phyloP scores from a whole-genome alignment of 2,329 filamentous ascomycete genomes.

The Pestalotiopsis sp. region DNA sequence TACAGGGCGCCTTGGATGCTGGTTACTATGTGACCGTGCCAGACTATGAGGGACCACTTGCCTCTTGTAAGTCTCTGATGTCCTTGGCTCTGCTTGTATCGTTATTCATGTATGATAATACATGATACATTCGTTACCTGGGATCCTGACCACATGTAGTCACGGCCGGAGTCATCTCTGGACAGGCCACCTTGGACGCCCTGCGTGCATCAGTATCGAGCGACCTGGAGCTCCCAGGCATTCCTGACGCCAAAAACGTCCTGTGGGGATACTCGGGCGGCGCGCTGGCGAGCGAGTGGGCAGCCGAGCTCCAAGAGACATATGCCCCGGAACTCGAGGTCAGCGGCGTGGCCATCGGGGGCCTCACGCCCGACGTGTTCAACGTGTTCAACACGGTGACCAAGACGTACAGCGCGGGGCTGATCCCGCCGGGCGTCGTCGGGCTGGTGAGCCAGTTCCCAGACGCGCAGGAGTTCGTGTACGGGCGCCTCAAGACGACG shows the following conservation, averaged over 20 bases:
- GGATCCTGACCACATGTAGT: conserved; percentile 1
- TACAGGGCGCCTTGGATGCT: conserved; percentile 37
- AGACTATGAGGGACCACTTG: conserved; percentile 47
- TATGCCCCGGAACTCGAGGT: conserved; percentile 58
- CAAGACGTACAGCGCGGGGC: conserved; percentile 31
- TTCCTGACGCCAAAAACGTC: conserved; percentile 32
- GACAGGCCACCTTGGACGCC: conserved; percentile 16
- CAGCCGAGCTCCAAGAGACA: conserved; percentile 50
- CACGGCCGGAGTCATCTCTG: conserved; percentile 14
- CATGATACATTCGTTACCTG: background rate
- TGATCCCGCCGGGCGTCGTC: conserved; percentile 36
- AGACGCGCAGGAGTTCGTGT: conserved; percentile 27
- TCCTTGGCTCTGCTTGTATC: background rate
- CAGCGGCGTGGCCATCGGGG: conserved; percentile 51
- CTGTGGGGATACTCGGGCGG: conserved; percentile 62
- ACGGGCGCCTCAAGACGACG: conserved; percentile 20
- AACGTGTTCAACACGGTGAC: conserved; percentile 37
- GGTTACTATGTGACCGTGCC: conserved; percentile 51
- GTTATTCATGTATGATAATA: background rate
- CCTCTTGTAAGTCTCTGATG: conserved; percentile 32
- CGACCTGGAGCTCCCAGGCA: conserved; percentile 10
- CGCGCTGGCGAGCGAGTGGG: conserved; percentile 52
- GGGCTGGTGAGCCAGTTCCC: conserved; percentile 37
- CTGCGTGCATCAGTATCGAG: conserved; percentile 12
- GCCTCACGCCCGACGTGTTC: conserved; percentile 44